Base-by-base conservation (phyloP, 345 rosid genomes). In the Lumnitzera littorea region DNA sequence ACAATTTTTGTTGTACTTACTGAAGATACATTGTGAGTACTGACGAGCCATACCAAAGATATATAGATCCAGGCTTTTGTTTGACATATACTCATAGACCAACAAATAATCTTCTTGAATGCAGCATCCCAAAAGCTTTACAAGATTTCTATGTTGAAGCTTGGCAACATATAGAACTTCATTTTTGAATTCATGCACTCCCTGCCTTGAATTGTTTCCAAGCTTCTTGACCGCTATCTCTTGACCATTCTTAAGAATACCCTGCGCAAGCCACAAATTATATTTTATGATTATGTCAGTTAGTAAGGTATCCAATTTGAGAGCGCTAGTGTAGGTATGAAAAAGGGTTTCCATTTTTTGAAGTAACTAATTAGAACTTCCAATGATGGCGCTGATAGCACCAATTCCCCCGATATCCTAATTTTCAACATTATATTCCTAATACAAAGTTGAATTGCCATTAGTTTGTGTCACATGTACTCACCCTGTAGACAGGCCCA, bases 181-280 rank as follows among this genome's bases (percentile, higher is more conserved):
- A 48, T 68, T 72, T 51, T 64, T 72, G 66, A 72, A 72, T 23
- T 72, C 56, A 15, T 53, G 15, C 15, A 53, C 2, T 14, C 56
- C 56, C 24, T 53, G 56, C 12, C 31, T 23, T 20, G 77, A 76
- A 60, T 53, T 29, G 36, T 61, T 76, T 2, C 77, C 69, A 15
- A 76, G 72, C 57, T 74, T 70, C 53, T 76, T 76, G 23, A 76
- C 77, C 10, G 80, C 77, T 60, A 76, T 61, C 31, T 72, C 77
- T 60, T 63, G 62, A 23, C 77, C 77, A 49, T 66, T 72, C 57
- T 24, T 51, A 17, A 72, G 20, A 4, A 12, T 57, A 6, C 80
- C 80, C 77, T 76, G 64, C 15, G 7, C 5, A 9, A 36, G 43
- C 43, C 43, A 36, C 10, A 36, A 36, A 36, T 4, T 36, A 4